Evolutionary conservation across 768 basidiomycete species (phyloP).

Genomic region (Pulveroboletus sp.): DNA sequence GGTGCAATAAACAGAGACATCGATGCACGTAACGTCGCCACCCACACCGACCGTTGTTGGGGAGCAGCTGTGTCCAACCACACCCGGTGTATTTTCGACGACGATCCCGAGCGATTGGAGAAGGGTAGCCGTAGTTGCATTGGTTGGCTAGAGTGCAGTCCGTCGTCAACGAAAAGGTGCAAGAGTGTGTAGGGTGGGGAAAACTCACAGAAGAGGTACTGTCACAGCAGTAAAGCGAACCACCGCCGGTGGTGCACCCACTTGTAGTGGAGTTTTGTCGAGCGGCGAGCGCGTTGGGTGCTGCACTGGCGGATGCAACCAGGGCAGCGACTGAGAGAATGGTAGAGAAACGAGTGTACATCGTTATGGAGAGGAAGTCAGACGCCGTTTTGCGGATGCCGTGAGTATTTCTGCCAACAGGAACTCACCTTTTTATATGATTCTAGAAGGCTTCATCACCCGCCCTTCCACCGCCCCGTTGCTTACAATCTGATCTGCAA

Average conservation of each 20-base stretch:
- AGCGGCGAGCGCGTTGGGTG: conserved; percentile 4
- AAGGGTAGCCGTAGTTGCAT: background rate
- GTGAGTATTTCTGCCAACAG: too few relatives aligned
- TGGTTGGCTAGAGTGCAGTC: background rate
- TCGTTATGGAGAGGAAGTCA: background rate
- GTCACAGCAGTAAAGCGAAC: conserved; percentile 10
- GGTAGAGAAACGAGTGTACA: conserved; percentile 7
- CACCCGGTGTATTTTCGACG: background rate
- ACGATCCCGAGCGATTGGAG: background rate
- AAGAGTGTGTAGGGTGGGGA: too few relatives aligned
- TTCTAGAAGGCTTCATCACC: too few relatives aligned
- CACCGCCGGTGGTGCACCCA: conserved; percentile 16
- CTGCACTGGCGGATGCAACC: conserved; percentile 4
- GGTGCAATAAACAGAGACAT: conserved; percentile 19
- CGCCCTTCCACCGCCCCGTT: too few relatives aligned
- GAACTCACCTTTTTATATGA: too few relatives aligned
- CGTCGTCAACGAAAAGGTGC: background rate
- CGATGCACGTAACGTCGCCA: conserved; percentile 1
- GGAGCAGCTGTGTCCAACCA: conserved; percentile 8
- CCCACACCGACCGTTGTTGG: background rate
- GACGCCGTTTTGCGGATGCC: too few relatives aligned
- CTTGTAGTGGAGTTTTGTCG: background rate
- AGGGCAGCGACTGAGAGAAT: conserved; percentile 13
- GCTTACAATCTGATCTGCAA: too few relatives aligned
- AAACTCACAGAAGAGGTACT: background rate